phyloP scores from a whole-genome alignment of 345 rosid species.

The Aegle marmelos region DNA sequence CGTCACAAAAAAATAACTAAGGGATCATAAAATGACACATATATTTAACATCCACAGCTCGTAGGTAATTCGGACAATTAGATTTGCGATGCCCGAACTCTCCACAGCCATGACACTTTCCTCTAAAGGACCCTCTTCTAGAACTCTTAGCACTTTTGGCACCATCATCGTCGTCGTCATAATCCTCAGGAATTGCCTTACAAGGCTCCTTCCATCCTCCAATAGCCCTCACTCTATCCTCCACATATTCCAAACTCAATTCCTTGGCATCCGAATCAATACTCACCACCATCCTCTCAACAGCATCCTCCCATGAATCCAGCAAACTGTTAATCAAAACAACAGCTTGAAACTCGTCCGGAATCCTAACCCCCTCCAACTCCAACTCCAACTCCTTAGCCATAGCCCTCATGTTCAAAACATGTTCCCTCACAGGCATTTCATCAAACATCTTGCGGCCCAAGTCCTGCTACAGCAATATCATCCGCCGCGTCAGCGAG shows the following conservation, averaged over 20 bases:
- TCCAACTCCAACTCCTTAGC: constrained; percentile 3
- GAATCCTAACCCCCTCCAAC: not conserved
- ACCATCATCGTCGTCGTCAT: not conserved
- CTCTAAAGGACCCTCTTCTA: not conserved
- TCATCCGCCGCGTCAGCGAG: not conserved
- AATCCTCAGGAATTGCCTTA: not conserved
- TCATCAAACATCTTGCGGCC: constrained; percentile 1
- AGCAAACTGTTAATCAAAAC: constrained; percentile 9
- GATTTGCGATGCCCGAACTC: not conserved
- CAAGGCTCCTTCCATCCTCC: not conserved
- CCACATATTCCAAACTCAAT: not conserved
- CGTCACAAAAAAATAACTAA: not conserved
- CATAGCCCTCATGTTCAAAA: not conserved
- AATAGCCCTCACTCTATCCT: not conserved
- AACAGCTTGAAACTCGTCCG: not conserved
- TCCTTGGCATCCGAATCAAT: not conserved
- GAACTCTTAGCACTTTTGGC: not conserved
- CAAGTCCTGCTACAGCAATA: not conserved
- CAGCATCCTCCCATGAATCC: constrained; percentile 2
- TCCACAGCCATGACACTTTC: constrained; percentile 11
- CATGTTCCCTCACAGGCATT: not conserved
- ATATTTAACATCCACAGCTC: not conserved
- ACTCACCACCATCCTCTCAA: not conserved
- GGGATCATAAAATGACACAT: not conserved
- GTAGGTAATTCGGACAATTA: not conserved